Evolutionary conservation across 805 yeast genomes (phyloP).

Genomic region (Saccharomyces jurei): DNA sequence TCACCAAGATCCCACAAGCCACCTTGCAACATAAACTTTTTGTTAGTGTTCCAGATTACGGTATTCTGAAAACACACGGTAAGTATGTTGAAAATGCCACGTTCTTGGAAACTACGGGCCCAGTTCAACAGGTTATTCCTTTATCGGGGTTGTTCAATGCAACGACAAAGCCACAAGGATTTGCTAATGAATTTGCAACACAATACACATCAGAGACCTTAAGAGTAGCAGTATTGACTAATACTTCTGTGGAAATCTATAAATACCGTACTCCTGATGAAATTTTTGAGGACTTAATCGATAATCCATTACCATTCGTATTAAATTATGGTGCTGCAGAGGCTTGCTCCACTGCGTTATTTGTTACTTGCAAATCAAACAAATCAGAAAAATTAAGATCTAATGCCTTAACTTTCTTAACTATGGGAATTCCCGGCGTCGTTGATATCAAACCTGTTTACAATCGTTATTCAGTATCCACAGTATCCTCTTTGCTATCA

Average conservation of each 20-base stretch:
- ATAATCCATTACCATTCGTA: constrained; percentile 61
- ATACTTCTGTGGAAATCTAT: constrained; percentile 66
- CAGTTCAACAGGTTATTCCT: constrained; percentile 66
- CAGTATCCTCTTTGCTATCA: constrained; percentile 23
- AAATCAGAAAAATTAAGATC: constrained; percentile 44
- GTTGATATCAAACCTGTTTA: constrained; percentile 38
- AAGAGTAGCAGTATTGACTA: constrained; percentile 75
- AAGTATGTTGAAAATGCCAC: constrained; percentile 77
- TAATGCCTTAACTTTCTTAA: constrained; percentile 37
- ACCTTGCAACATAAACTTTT: constrained; percentile 42
- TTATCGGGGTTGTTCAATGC: constrained; percentile 65
- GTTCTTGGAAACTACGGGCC: constrained; percentile 50
- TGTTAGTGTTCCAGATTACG: constrained; percentile 78
- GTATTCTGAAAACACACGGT: constrained; percentile 65
- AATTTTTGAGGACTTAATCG: constrained; percentile 61
- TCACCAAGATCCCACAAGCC: not conserved
- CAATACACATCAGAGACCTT: constrained; percentile 65
- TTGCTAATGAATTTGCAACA: constrained; percentile 77
- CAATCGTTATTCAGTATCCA: constrained; percentile 24
- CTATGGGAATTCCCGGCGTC: constrained; percentile 36
- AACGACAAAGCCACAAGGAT: constrained; percentile 68
- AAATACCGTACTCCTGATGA: constrained; percentile 75
- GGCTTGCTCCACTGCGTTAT: constrained; percentile 81
- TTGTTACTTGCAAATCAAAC: constrained; percentile 69
- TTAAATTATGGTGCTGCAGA: constrained; percentile 81